These are phyloP conservation scores for Pichiaceae sp. DNA, from an alignment of 1,139 yeast species.

Conservation along the genomic window DNA sequence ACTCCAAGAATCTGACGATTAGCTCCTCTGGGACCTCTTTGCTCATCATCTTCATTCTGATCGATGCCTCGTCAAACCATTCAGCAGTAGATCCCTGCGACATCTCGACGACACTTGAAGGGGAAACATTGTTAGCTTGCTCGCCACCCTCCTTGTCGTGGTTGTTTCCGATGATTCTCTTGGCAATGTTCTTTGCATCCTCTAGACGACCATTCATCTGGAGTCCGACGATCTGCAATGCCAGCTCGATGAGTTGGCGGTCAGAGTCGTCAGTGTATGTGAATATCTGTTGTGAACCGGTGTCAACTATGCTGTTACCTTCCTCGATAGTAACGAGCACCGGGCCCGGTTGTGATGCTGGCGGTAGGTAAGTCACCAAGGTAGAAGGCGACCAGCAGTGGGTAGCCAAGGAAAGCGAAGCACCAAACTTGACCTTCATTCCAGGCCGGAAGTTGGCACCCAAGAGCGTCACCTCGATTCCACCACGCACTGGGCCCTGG, in stretches of 20 bases:
- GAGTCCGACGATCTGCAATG: slow-evolving; percentile 87
- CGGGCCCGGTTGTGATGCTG: slow-evolving; percentile 82
- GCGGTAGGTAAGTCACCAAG: slow-evolving; percentile 87
- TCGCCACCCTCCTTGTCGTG: slow-evolving; percentile 7
- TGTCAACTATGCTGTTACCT: slow-evolving; percentile 2
- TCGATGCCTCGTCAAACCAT: slow-evolving; percentile 35
- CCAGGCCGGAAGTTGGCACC: slow-evolving; percentile 86
- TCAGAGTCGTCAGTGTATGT: slow-evolving; percentile 92
- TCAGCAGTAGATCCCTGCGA: slow-evolving; percentile 5
- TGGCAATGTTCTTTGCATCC: slow-evolving; percentile 86
- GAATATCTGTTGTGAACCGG: slow-evolving; percentile 38
- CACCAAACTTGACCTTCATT: slow-evolving; percentile 77
- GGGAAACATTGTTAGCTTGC: slow-evolving; percentile 8
- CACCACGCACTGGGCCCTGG: slow-evolving; percentile 92
- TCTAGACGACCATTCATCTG: slow-evolving; percentile 92
- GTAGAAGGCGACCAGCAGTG: slow-evolving; percentile 97
- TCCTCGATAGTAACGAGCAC: slow-evolving; percentile 73
- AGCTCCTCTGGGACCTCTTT: slow-evolving; percentile 42
- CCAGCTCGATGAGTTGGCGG: slow-evolving; percentile 83
- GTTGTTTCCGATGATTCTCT: slow-evolving; percentile 68
- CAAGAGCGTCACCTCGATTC: slow-evolving; percentile 83
- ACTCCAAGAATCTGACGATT: slow-evolving; percentile 54
- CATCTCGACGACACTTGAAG: slow-evolving; percentile 1
- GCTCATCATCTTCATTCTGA: slow-evolving; percentile 41
- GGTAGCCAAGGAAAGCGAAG: slow-evolving; percentile 73